Percentiles rank a stretch among this genome's conserved stretches.
Evolutionary conservation across 202 grass and related monocot species (phyloP).

Genomic region (Alloteropsis angusta): DNA sequence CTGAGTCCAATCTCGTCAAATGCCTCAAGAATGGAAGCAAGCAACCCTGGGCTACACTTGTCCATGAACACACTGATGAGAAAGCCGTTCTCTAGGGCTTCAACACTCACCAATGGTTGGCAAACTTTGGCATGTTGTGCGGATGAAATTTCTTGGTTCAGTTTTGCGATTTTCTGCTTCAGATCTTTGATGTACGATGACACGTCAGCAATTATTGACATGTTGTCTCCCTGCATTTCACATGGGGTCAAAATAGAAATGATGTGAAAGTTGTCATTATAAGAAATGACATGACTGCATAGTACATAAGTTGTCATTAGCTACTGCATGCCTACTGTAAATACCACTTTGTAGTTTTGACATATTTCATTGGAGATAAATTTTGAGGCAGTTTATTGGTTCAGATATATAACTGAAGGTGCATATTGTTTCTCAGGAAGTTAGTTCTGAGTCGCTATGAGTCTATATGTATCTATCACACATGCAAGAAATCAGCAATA

Average conservation of each 20-base stretch:
- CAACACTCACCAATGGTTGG: constrained; percentile 51
- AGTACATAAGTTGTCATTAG: not conserved
- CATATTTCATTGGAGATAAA: not conserved
- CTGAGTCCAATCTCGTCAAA: constrained; percentile 66
- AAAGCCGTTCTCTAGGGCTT: constrained; percentile 50
- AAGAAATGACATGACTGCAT: not conserved
- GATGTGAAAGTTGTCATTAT: not conserved
- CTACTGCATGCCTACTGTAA: not conserved
- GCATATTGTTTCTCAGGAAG: not conserved
- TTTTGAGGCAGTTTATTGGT: not conserved
- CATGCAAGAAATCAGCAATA: not conserved
- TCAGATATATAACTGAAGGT: too few relatives aligned
- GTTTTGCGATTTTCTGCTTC: constrained; percentile 56
- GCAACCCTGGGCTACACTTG: constrained; percentile 45
- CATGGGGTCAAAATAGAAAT: not conserved
- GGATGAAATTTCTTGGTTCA: constrained; percentile 52
- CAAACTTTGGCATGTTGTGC: not conserved
- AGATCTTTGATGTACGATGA: constrained; percentile 65
- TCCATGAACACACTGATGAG: constrained; percentile 54
- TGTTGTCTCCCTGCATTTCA: constrained; percentile 38
- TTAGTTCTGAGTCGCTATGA: not conserved
- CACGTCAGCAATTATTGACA: constrained; percentile 58
- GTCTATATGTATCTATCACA: not conserved
- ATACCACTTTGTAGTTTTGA: not conserved
- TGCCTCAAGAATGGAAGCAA: constrained; percentile 53